Percentiles rank a stretch among this genome's conserved stretches.
Evolutionary conservation across 2,329 filamentous ascomycete genomes (phyloP).

Genomic region (Graphilbum sp.): DNA sequence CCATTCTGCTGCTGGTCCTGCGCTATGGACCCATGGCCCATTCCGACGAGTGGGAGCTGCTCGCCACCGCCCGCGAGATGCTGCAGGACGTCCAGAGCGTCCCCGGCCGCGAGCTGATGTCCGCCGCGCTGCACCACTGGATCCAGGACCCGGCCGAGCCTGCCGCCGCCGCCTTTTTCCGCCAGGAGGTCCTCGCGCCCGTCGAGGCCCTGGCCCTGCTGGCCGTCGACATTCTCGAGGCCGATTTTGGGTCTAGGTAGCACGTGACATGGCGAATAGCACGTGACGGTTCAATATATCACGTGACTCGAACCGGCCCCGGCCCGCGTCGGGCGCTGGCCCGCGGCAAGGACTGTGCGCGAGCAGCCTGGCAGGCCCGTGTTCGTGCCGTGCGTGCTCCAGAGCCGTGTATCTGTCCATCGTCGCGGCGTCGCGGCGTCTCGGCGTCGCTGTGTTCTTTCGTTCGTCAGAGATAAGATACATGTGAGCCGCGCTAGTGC

Average conservation of each 20-base stretch:
- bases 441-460: too few relatives aligned
- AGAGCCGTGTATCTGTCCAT: too few relatives aligned
- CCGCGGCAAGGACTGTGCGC: too few relatives aligned
- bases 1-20: constrained; percentile 31
- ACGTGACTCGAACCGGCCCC: too few relatives aligned
- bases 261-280: too few relatives aligned
- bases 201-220: constrained; percentile 29
- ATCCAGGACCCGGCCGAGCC: constrained; percentile 21
- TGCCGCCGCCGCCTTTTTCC: constrained; percentile 29
- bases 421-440: too few relatives aligned
- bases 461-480: too few relatives aligned
- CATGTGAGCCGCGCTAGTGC: too few relatives aligned
- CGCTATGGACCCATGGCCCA: constrained; percentile 24
- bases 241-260: constrained; percentile 19
- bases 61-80: constrained; percentile 26
- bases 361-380: too few relatives aligned
- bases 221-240: constrained; percentile 25
- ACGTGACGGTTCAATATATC: too few relatives aligned
- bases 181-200: constrained; percentile 29
- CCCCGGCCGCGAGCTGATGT: constrained; percentile 26
- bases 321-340: too few relatives aligned
- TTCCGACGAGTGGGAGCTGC: constrained; percentile 28
- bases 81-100: constrained; percentile 31
- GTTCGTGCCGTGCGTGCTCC: too few relatives aligned
- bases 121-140: constrained; percentile 27